Percentiles rank a stretch among this genome's conserved stretches.
phyloP scores from a whole-genome alignment of 2,329 filamentous ascomycete species.

The Colletotrichum viniferum region DNA sequence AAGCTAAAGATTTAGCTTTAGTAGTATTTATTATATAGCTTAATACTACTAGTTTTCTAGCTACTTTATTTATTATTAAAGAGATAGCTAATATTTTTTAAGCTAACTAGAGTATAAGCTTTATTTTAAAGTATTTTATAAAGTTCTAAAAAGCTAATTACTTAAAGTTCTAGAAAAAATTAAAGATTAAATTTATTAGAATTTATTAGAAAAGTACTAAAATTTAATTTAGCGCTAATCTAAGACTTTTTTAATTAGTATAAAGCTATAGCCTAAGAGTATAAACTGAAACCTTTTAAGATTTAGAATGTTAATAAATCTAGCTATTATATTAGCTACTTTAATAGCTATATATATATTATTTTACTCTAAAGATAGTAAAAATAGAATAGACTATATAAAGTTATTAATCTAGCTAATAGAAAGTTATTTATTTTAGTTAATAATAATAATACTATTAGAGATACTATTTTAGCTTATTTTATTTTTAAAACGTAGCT shows the following conservation, averaged over 20 bases:
- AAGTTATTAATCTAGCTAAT: too few relatives aligned
- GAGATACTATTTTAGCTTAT: too few relatives aligned
- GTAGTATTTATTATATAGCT: neutral
- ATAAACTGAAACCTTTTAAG: neutral
- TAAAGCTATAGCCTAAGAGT: neutral
- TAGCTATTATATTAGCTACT: neutral
- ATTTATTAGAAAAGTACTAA: neutral
- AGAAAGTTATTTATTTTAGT: too few relatives aligned
- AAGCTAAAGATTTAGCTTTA: neutral
- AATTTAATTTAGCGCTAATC: neutral
- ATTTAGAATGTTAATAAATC: neutral
- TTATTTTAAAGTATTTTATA: neutral
- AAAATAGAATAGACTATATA: rapidly evolving
- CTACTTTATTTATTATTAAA: neutral
- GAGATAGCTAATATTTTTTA: neutral
- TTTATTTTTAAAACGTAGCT: too few relatives aligned
- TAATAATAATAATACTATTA: too few relatives aligned
- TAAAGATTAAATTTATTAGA: neutral
- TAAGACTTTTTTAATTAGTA: neutral
- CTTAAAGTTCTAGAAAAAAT: neutral
- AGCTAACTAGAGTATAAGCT: neutral
- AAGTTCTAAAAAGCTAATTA: neutral
- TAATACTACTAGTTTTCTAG: neutral
- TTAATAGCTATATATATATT: neutral
- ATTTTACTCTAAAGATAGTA: too few relatives aligned